Evolutionary conservation across 192 early-diverging fungal species (phyloP), one percentile per base, ranked within the genome.

Genomic region (Backusella macrospora): DNA sequence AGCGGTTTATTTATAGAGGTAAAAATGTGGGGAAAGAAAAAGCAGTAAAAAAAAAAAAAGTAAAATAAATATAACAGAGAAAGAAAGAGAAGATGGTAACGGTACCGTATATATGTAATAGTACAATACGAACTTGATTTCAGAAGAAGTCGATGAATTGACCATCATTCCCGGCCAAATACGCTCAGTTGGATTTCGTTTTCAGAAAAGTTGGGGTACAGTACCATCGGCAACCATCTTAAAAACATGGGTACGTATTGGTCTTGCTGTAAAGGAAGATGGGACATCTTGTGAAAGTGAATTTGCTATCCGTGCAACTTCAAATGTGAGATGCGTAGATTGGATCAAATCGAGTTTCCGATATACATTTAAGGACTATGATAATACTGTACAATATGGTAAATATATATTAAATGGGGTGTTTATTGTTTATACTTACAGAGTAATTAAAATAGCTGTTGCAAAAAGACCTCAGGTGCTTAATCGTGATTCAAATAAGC

Each of bases 291-390:
- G 26, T 23, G 52, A 59, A 23, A 59, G 26, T 59, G 52, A 59
- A 59, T 59, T 59, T 18, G 52, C 52, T 23, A 59, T 59, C 21
- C 52, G 52, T 6, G 46, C 12, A 13, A 52, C 38, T 26, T 39
- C 40, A n/a, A 39, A 14, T 14, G 42, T 72, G 16, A 43, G 23
- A 45, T 52, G 49, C 42, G 21, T 44, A 39, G 72, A 62, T 3
- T 74, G 14, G 49, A 88, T 81, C 75, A 86, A 83, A 3, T 86
- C 91, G 6, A 70, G 76, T 1, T 93, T 90, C 78, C 87, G 86
- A 47, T 89, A 92, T 47, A 94, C 92, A 0, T 91, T 92, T 78
- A 40, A 78, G 52, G 92, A 91, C 45, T 90, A 86, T 72, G 92
- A 94, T 74, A 78, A 76, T 34, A 82, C 84, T 6, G 83, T 94